Percentiles rank a stretch among this genome's conserved stretches.
phyloP scores from a whole-genome alignment of 805 yeast genomes.

The Wickerhamomyces hampshirensis region DNA sequence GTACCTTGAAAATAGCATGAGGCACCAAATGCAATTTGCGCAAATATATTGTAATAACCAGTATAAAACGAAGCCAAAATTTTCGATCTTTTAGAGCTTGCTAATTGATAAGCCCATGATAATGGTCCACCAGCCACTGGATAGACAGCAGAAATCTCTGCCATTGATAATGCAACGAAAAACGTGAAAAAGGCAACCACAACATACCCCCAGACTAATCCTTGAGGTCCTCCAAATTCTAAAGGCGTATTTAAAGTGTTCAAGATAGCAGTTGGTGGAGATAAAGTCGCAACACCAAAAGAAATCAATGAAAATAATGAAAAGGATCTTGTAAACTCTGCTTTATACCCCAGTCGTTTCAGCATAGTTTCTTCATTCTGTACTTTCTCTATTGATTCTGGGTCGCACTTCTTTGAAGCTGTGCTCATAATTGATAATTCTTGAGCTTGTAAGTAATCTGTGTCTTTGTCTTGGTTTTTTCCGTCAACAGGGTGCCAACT shows the following conservation, averaged over 20 bases:
- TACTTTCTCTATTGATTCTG: conserved; percentile 6
- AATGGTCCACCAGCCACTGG: conserved; percentile 32
- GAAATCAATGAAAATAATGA: conserved; percentile 21
- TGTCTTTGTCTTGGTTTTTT: no score
- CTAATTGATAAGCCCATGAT: conserved; percentile 31
- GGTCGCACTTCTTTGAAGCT: conserved; percentile 1
- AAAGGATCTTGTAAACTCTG: conserved; percentile 22
- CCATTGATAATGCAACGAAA: conserved; percentile 22
- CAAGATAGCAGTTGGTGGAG: conserved; percentile 24
- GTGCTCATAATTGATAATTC: no score
- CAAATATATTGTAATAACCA: conserved; percentile 27
- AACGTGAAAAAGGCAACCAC: conserved; percentile 23
- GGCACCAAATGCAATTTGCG: conserved; percentile 24
- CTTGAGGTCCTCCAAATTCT: conserved; percentile 23
- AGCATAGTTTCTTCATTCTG: conserved; percentile 12
- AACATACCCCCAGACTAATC: conserved; percentile 25
- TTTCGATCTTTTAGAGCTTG: conserved; percentile 21
- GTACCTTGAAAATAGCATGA: conserved; percentile 25
- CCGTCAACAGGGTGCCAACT: no score
- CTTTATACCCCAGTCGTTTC: conserved; percentile 23
- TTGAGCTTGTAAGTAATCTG: no score
- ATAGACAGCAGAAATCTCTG: conserved; percentile 31
- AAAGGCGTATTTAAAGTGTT: conserved; percentile 23
- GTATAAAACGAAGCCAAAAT: conserved; percentile 26
- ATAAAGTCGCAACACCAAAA: conserved; percentile 22